phyloP scores from a whole-genome alignment of 345 rosid genomes.

The Corchorus olitorius region DNA sequence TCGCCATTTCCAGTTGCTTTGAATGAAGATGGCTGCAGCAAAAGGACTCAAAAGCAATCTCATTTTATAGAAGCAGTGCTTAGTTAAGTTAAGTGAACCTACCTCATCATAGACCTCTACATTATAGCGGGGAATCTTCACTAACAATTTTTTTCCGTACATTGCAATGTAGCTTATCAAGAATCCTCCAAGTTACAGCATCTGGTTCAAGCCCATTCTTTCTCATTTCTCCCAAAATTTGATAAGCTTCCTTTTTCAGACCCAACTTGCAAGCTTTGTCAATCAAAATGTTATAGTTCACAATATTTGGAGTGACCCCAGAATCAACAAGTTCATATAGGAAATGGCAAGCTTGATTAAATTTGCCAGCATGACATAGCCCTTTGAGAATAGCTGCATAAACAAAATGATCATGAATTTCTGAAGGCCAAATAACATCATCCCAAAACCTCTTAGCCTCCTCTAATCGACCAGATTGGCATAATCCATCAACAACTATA shows the following conservation, averaged over 20 bases:
- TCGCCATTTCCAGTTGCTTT: neutral
- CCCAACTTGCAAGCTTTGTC: constrained; percentile 69
- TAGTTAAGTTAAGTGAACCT: neutral
- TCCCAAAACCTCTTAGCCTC: constrained; percentile 80
- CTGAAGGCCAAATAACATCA: constrained; percentile 79
- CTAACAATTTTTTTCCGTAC: constrained; percentile 12
- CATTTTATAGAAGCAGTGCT: neutral
- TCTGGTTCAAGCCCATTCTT: constrained; percentile 70
- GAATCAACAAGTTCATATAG: constrained; percentile 73
- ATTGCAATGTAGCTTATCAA: constrained; percentile 61
- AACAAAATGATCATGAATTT: constrained; percentile 65
- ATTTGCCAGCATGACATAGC: constrained; percentile 51
- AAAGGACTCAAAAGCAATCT: neutral
- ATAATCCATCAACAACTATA: constrained; percentile 61
- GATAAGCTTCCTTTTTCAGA: constrained; percentile 78
- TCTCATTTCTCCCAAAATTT: constrained; percentile 71
- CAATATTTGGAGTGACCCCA: constrained; percentile 63
- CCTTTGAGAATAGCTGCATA: constrained; percentile 85
- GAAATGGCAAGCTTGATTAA: constrained; percentile 75
- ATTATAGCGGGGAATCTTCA: constrained; percentile 9
- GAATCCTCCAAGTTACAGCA: constrained; percentile 87
- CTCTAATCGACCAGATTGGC: constrained; percentile 45
- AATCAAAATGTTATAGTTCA: constrained; percentile 74
- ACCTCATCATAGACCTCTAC: neutral
- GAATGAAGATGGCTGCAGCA: constrained; percentile 3